Base-by-base conservation (phyloP, 108 stramenopile genomes). In the Cyclotella choctawhatcheeana region DNA sequence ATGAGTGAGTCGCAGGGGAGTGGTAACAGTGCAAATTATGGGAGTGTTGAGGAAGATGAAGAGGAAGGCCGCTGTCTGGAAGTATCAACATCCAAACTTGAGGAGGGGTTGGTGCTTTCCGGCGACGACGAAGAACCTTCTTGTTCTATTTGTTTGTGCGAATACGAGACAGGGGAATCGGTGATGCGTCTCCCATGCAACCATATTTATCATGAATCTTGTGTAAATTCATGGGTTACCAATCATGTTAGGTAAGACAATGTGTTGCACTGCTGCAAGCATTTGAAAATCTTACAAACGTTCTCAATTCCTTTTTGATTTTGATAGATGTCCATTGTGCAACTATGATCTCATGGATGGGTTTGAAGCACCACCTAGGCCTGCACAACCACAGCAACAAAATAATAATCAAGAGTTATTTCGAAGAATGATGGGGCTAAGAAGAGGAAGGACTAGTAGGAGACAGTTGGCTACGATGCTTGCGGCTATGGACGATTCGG, bases 61-160 rank as follows among this genome's bases (percentile, higher is more conserved):
- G 63, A 70, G 17, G 43, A 51, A 16, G 50, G 52, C 1, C 12
- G 35, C 14, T n/a, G 25, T 55, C 21, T 30, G 25, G 32, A 35
- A 14, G 17, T 64, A 29, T 64, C 61, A 34, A 25, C 50, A 64
- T 83, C 73, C 44, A 79, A 67, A 67, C 69, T 34, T 30, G 53
- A 53, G 66, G 74, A 47, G 74, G 86, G 60, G 25, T 22, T 56
- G 8, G 52, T 69, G 3, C 43, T 69, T 5, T 56, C 40, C 33
- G 80, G 78, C 14, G 34, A 51, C 25, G 48, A 64, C 13, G 82
- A 83, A 53, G 67, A 71, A 25, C 89, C 88, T 32, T 80, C 86
- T 33, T 96, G 95, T 67, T 89, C 88, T 10, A 93, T 96, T 64
- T 96, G 95, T 77, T 74, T 96, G 4, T 82, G 88, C 35, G 95